A percentile compares a stretch with the other conserved stretches of the same genome.
phyloP scores from a whole-genome alignment of 2,329 filamentous ascomycete species.

The Pyrenophora tritici-repentis region DNA sequence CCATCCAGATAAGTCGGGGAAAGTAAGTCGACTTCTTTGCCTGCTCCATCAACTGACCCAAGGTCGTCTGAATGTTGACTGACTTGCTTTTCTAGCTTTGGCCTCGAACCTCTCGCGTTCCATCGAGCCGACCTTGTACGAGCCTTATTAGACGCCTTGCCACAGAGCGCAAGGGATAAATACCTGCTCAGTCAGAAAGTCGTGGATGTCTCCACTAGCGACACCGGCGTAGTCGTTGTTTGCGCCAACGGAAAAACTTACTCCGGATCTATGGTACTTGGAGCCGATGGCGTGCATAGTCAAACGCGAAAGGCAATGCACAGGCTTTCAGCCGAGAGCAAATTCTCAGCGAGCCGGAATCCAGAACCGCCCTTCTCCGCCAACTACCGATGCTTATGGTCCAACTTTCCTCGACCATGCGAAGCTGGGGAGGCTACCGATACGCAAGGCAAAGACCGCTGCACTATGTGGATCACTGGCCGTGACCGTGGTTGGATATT shows the following conservation, averaged over 20 bases:
- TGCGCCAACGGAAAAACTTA: neutral
- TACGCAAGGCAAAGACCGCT: neutral
- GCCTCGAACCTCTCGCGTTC: neutral
- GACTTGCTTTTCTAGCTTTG: neutral
- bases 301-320: constrained; percentile 3
- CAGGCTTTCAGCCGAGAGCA: neutral
- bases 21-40: neutral
- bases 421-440: neutral
- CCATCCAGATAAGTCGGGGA: neutral
- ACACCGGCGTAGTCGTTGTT: neutral
- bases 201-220: neutral
- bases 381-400: constrained; percentile 2
- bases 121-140: constrained; percentile 4
- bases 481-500: constrained; percentile 2
- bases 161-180: neutral
- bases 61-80: neutral
- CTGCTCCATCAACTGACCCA: neutral
- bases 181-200: neutral
- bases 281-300: constrained; percentile 3
- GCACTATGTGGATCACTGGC: neutral
- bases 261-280: neutral
- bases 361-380: constrained; percentile 1
- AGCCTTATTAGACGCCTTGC: neutral
- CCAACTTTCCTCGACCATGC: neutral
- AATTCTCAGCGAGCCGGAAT: neutral